phyloP scores from a whole-genome alignment of 2,329 filamentous ascomycete genomes.

The Monilinia vaccinii-corymbosi region DNA sequence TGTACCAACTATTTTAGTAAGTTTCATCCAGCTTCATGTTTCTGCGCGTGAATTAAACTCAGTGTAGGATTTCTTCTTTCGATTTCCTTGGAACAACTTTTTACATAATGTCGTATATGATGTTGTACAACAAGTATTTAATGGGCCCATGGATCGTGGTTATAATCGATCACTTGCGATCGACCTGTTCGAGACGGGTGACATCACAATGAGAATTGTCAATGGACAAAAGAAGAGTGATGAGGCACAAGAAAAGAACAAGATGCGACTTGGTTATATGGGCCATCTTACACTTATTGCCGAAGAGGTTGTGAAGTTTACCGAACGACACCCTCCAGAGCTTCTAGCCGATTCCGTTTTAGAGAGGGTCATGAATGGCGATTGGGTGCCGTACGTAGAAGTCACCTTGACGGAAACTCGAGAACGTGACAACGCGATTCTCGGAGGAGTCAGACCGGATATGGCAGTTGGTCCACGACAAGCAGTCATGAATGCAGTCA shows the following conservation, averaged over 20 bases:
- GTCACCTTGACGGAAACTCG: conserved; percentile 86
- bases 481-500: conserved; percentile 47
- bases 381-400: conserved; percentile 94
- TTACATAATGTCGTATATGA: conserved; percentile 98
- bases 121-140: conserved; percentile 97
- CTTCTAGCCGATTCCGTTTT: conserved; percentile 74
- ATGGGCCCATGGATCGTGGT: conserved; percentile 92
- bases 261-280: conserved; percentile 96
- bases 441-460: conserved; percentile 89
- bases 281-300: conserved; percentile 94
- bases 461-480: conserved; percentile 74
- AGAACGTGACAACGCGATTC: conserved; percentile 95
- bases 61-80: conserved; percentile 85
- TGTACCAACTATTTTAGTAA: conserved; percentile 88
- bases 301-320: conserved; percentile 98
- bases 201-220: conserved; percentile 85
- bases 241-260: conserved; percentile 70
- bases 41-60: conserved; percentile 15
- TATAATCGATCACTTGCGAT: conserved; percentile 86
- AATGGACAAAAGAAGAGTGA: conserved; percentile 83
- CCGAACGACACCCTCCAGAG: conserved; percentile 85
- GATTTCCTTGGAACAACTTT: conserved; percentile 99
- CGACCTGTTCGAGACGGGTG: conserved; percentile 83
- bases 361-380: conserved; percentile 77
- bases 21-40: conserved; percentile 28